phyloP scores from a whole-genome alignment of 2,329 filamentous ascomycete genomes.

The Erysiphe pulchra region DNA sequence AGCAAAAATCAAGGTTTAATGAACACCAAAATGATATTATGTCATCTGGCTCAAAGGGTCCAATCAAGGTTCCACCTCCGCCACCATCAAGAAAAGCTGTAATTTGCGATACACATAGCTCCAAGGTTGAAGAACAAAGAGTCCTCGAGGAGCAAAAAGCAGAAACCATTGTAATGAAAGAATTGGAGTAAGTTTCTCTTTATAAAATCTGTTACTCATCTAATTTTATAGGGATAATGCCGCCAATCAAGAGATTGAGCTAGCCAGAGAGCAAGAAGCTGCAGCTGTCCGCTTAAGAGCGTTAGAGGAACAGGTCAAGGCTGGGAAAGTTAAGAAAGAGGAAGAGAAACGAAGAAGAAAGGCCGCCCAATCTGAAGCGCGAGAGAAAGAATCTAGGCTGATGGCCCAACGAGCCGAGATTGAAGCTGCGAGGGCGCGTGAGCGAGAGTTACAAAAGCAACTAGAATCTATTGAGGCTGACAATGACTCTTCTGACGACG shows the following conservation, averaged over 20 bases:
- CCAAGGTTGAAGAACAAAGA: slow-evolving; percentile 31
- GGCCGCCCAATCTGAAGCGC: slow-evolving; percentile 61
- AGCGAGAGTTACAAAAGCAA: slow-evolving; percentile 70
- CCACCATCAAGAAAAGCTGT: slow-evolving; percentile 52
- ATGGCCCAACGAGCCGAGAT: slow-evolving; percentile 74
- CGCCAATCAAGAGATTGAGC: slow-evolving; percentile 50
- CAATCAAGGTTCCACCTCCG: slow-evolving; percentile 51
- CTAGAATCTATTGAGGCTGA: slow-evolving; percentile 51
- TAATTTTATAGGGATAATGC: slow-evolving; percentile 37
- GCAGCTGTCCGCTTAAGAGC: slow-evolving; percentile 63
- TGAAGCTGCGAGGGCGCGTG: slow-evolving; percentile 70
- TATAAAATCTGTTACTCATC: background rate
- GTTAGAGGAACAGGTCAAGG: slow-evolving; percentile 78
- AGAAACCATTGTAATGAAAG: slow-evolving; percentile 45
- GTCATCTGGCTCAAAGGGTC: slow-evolving; percentile 2
- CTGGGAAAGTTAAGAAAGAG: slow-evolving; percentile 84
- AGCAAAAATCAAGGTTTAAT: slow-evolving; percentile 33
- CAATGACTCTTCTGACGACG: slow-evolving; percentile 40
- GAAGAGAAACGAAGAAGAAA: slow-evolving; percentile 88
- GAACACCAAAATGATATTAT: slow-evolving; percentile 12
- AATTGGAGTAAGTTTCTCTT: slow-evolving; percentile 49
- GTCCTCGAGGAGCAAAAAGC: slow-evolving; percentile 47
- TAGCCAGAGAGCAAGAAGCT: slow-evolving; percentile 55
- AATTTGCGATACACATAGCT: slow-evolving; percentile 31
- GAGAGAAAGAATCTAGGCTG: slow-evolving; percentile 66